A percentile compares a stretch with the other conserved stretches of the same genome.
Conservation (phyloP, 1,284 basidiomycete genomes). For the Neolentinus lepideus region DNA sequence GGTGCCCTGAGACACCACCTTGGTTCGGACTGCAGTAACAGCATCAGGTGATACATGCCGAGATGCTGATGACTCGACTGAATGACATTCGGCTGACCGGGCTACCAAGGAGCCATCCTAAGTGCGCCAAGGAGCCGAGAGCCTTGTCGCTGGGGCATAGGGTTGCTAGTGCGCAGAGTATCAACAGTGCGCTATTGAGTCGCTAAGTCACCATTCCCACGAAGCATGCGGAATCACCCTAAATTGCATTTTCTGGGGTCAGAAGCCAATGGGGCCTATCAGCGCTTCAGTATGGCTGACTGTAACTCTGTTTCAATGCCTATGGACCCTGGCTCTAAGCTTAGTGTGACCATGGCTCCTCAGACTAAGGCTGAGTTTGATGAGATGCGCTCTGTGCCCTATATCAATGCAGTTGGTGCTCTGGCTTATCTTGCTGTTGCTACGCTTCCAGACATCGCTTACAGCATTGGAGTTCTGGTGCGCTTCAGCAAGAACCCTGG, state of each 20-base stretch:
- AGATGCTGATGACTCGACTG: too few species aligned
- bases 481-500: constrained; percentile 19
- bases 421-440: constrained; percentile 21
- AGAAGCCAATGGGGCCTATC: not conserved
- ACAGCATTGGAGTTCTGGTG: constrained; percentile 16
- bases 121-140: too few species aligned
- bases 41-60: too few species aligned
- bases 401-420: constrained; percentile 16
- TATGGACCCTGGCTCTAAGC: constrained; percentile 17
- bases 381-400: constrained; percentile 15
- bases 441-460: constrained; percentile 24
- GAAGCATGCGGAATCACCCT: too few species aligned
- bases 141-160: too few species aligned
- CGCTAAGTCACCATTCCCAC: too few species aligned
- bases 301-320: constrained; percentile 25
- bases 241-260: not conserved
- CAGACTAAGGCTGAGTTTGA: constrained; percentile 14
- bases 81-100: too few species aligned
- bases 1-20: too few species aligned
- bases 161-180: too few species aligned
- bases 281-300: constrained; percentile 20
- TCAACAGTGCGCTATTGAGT: too few species aligned
- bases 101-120: too few species aligned
- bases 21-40: too few species aligned
- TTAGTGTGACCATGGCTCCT: constrained; percentile 13